Conservation (phyloP, 179 eudicot species). For the Silene vulgaris region DNA sequence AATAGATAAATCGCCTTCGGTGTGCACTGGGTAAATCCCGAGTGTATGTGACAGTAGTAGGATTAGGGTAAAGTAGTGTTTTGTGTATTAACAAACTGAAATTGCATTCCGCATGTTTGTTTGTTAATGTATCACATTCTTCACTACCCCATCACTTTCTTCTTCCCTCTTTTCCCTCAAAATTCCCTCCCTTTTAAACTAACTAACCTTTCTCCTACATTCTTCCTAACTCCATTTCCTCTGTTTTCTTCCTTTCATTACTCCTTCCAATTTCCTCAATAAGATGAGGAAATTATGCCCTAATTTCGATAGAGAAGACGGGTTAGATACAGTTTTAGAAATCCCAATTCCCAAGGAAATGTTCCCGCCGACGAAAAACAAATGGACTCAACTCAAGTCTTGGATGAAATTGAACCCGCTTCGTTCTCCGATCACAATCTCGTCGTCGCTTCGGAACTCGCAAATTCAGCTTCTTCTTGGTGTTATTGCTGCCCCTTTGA, state of each 20-base stretch:
- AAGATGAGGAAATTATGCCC: slow-evolving; percentile 76
- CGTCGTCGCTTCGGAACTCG: slow-evolving; percentile 28
- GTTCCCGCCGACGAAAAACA: slow-evolving; percentile 40
- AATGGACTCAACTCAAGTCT: slow-evolving; percentile 61
- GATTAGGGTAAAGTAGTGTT: too few species aligned
- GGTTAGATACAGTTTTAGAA: slow-evolving; percentile 74
- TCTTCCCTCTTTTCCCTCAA: neutral
- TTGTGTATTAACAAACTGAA: too few species aligned
- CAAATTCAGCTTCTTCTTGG: slow-evolving; percentile 74
- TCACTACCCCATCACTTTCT: slow-evolving; percentile 20
- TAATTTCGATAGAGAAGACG: slow-evolving; percentile 68
- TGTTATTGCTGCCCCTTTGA: slow-evolving; percentile 78
- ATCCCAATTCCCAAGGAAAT: slow-evolving; percentile 85
- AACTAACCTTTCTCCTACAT: neutral
- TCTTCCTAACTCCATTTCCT: neutral
- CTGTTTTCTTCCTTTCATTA: neutral
- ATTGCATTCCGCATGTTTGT: too few species aligned
- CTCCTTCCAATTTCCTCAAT: neutral
- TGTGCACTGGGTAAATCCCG: too few species aligned
- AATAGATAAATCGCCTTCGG: too few species aligned
- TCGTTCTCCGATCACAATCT: slow-evolving; percentile 23
- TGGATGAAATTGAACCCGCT: slow-evolving; percentile 51
- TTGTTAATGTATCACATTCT: neutral
- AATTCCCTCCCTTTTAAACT: neutral
- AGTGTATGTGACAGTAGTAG: too few species aligned